phyloP scores from a whole-genome alignment of 768 basidiomycete species.

The Dendrothele bispora region DNA sequence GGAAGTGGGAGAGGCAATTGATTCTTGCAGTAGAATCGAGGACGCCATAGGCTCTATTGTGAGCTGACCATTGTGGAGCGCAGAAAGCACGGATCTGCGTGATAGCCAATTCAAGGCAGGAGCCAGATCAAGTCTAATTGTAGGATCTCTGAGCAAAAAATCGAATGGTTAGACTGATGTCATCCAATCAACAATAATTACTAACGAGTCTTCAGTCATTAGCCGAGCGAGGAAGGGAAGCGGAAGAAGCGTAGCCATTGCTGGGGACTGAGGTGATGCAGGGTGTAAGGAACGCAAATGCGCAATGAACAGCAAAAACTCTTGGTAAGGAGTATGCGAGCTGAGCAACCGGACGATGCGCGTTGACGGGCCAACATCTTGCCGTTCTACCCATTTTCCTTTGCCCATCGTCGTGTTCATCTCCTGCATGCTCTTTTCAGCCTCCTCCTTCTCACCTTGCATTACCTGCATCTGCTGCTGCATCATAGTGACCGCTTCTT shows the following conservation, averaged over 20 bases:
- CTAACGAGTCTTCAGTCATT: slow-evolving; percentile 82
- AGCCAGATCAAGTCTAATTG: slow-evolving; percentile 89
- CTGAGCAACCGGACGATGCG: slow-evolving; percentile 52
- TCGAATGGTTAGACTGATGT: slow-evolving; percentile 13
- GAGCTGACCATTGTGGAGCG: slow-evolving; percentile 86
- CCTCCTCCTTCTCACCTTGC: slow-evolving; percentile 62
- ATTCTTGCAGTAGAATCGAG: slow-evolving; percentile 56
- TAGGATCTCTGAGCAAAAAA: slow-evolving; percentile 68
- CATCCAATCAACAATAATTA: slow-evolving; percentile 23
- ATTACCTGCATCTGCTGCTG: slow-evolving; percentile 82
- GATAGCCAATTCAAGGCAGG: slow-evolving; percentile 95
- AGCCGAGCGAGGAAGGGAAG: slow-evolving; percentile 80
- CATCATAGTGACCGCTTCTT: slow-evolving; percentile 83
- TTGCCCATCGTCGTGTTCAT: slow-evolving; percentile 59
- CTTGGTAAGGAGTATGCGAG: slow-evolving; percentile 74
- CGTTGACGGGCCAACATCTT: slow-evolving; percentile 25
- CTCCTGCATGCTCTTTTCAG: slow-evolving; percentile 51
- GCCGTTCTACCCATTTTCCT: slow-evolving; percentile 63
- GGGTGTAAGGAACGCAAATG: slow-evolving; percentile 76
- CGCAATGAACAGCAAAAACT: slow-evolving; percentile 74
- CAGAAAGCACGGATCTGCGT: slow-evolving; percentile 76
- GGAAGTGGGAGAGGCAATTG: slow-evolving; percentile 35
- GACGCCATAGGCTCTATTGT: slow-evolving; percentile 84
- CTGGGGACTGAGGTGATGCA: slow-evolving; percentile 55
- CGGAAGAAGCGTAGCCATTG: slow-evolving; percentile 70